Base-by-base conservation (phyloP, 352 stramenopile genomes). In the Phytopythium chamaehyphon region DNA sequence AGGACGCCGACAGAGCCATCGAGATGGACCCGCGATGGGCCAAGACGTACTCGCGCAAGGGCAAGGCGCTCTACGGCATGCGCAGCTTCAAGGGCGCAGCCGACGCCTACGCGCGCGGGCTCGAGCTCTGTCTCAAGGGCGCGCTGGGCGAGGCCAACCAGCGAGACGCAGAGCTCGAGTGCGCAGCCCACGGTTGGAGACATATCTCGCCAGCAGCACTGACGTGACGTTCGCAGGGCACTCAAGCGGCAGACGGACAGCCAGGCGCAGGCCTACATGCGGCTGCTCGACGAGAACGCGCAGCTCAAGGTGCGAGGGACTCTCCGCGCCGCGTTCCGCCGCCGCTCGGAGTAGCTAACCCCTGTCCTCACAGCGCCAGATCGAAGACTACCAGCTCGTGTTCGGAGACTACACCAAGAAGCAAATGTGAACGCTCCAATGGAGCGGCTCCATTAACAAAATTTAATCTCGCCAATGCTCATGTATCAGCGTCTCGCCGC, bases 401-500 rank as follows among this genome's bases (percentile, higher is more conserved):
- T 90, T 92, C 57, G 82, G 79, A 14, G 82, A 92, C 51, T 92
- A 79, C 76, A 80, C 70, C 4, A 92, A 92, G 66, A 92, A 92
- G 61, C 59, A 90, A 45, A 84, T 85, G 61, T 92, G 66, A 71
- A 46, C 23, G 23, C 23, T 16, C 5, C 40, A 8, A 24, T 6
- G n/a, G n/a, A n/a, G n/a, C n/a, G n/a, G n/a, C n/a, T n/a, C n/a
- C n/a, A n/a, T n/a, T n/a, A n/a, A n/a, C n/a, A n/a, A n/a, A n/a
- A n/a, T n/a, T n/a, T n/a, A n/a, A n/a, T n/a, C 10, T 7, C 23
- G 9, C 12, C 18, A 22, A 15, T 36, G 22, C 14, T 47, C 21
- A 31, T 48, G 22, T 47, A 47, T 15, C 12, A 10, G 0, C 26
- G 23, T 9, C 6, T 22, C 6, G 15, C 7, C 46, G 46, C 24